phyloP scores from a whole-genome alignment of 371 early-diverging fungal species.

The Mortierella sp. region DNA sequence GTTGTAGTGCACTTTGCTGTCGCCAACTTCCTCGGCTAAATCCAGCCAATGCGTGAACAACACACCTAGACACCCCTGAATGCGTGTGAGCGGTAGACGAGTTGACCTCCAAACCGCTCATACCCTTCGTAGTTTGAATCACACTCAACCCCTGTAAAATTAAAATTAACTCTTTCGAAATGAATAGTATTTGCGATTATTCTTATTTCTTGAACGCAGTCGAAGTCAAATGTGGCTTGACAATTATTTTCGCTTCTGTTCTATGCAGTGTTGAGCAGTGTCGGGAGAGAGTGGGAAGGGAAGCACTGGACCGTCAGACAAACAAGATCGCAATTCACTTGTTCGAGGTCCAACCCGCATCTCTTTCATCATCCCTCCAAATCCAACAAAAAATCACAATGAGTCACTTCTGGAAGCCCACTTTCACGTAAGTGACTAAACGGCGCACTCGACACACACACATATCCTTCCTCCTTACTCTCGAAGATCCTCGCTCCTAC shows the following conservation, averaged over 20 bases:
- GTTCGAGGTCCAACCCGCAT: conserved; percentile 16
- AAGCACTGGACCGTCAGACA: background rate
- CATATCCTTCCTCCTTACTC: background rate
- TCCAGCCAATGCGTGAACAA: background rate
- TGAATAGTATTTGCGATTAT: background rate
- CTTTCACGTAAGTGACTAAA: conserved; percentile 48
- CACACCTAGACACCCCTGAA: background rate
- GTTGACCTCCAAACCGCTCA: background rate
- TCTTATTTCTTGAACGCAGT: background rate
- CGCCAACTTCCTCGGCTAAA: conserved; percentile 82
- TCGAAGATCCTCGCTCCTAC: background rate
- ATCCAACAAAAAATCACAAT: conserved; percentile 20
- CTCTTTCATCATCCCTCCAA: conserved; percentile 16
- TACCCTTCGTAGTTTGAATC: background rate
- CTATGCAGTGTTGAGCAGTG: too few species aligned
- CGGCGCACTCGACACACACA: background rate
- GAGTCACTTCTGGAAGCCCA: conserved; percentile 57
- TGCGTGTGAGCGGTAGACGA: background rate
- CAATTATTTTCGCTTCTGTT: background rate
- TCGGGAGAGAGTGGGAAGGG: background rate
- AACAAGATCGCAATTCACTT: background rate
- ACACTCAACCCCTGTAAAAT: conserved; percentile 6
- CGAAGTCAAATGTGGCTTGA: background rate
- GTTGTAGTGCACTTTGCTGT: conserved; percentile 81
- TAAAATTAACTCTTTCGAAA: background rate